phyloP scores from a whole-genome alignment of 495 filamentous ascomycete genomes.

The Oleoguttula mirabilis region DNA sequence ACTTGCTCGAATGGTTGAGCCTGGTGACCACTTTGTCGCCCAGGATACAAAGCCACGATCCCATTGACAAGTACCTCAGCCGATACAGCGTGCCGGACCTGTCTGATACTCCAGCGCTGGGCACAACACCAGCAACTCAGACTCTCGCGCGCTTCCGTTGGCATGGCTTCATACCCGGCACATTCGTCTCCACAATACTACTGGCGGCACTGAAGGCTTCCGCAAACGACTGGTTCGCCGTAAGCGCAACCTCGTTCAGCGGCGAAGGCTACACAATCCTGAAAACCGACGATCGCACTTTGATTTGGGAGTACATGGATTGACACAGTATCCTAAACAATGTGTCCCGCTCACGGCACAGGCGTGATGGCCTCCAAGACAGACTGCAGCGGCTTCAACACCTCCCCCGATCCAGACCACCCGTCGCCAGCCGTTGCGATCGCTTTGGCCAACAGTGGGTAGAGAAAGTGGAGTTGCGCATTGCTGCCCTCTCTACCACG shows the following conservation, averaged over 20 bases:
- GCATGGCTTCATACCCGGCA: constrained; percentile 27
- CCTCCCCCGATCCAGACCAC: constrained; percentile 44
- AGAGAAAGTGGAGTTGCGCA: constrained; percentile 72
- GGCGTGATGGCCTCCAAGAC: constrained; percentile 39
- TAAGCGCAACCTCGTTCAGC: constrained; percentile 24
- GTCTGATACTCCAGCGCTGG: neutral
- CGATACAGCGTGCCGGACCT: constrained; percentile 58
- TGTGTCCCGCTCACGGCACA: neutral
- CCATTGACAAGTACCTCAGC: constrained; percentile 67
- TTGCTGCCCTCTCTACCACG: constrained; percentile 43
- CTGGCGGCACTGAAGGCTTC: constrained; percentile 18
- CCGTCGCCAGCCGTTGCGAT: constrained; percentile 48
- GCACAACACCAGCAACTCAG: neutral
- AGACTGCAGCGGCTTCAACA: constrained; percentile 42
- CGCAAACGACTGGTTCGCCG: constrained; percentile 25
- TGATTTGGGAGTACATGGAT: constrained; percentile 19
- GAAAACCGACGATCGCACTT: constrained; percentile 3
- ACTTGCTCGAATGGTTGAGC: constrained; percentile 75
- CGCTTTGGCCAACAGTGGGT: constrained; percentile 63
- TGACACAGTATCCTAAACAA: constrained; percentile 4
- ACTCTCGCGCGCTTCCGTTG: constrained; percentile 25
- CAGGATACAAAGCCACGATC: constrained; percentile 53
- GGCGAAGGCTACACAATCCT: constrained; percentile 19
- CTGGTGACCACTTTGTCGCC: constrained; percentile 60
- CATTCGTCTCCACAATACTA: constrained; percentile 23